Base-by-base conservation (phyloP, 768 basidiomycete genomes). In the Nidula microcarpa region DNA sequence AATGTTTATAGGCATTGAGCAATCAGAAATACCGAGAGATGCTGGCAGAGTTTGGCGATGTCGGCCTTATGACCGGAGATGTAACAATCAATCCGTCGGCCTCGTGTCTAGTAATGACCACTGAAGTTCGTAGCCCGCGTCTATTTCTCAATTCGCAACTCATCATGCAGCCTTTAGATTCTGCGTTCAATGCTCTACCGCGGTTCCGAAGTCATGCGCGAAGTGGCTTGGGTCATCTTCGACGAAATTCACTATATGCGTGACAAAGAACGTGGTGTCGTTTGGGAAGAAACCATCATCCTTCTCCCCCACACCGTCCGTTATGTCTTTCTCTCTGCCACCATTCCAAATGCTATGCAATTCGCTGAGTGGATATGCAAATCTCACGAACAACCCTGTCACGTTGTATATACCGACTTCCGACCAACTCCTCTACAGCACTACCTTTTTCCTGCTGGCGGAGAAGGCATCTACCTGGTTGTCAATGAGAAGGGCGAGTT, bases 201-300 rank as follows among this genome's bases (percentile, higher is more conserved):
- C 51, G 97, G 97, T 37, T 98, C 94, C 3, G 97, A 99, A 74
- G 89, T 99, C 59, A 95, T 98, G 90, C 91, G 97, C 53, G 97
- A 99, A 75, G 96, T 99, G n/a, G 94, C 95, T 1, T 99, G 97
- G 97, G 96, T 98, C 53, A 85, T 99, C 58, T 99, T 98, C 68
- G 97, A 99, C 66, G 97, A 99, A 73, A 97, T 99, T 56, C 97
- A 99, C 66, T 99, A 98, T 73, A 99, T 98, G 97, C 88, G 97
- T 55, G 97, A 98, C 76, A 94, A 94, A 63, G 97, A 99, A 67
- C 91, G 97, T 60, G 97, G 97, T 59, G 97, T 99, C 16, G 97
- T 99, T 30, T 98, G 97, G 97, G 96, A 99, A 71, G 95, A 97
- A 68, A 95, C 94, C 1, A 97, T 98, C 65, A 98, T 98, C 60